Percentiles rank a stretch among this genome's conserved stretches.
Evolutionary conservation across 208 protist species (phyloP).

Genomic region (Angomonas ambiguus): DNA sequence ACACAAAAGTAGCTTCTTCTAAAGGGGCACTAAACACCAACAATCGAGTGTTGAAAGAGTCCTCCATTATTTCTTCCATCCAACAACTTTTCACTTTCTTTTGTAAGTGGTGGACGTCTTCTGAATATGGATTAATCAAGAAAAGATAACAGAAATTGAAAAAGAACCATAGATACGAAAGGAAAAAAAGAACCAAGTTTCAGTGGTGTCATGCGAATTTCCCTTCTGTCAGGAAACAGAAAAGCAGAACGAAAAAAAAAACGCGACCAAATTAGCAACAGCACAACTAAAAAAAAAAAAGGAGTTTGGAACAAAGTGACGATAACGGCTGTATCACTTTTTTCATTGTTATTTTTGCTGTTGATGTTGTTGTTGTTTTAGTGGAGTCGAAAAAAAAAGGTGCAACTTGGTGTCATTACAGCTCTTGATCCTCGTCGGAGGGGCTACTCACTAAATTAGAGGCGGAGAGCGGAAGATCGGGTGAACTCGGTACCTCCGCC

Average conservation of each 20-base stretch:
- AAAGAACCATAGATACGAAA: conserved; percentile 14
- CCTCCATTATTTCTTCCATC: background rate
- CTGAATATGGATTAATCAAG: background rate
- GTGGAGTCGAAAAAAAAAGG: background rate
- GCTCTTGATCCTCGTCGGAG: background rate
- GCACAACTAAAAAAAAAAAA: conserved; percentile 7
- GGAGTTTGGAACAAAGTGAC: no score
- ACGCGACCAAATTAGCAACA: background rate
- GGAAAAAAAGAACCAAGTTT: no score
- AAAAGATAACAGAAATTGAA: conserved; percentile 13
- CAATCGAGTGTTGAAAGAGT: background rate
- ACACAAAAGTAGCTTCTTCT: conserved; percentile 62
- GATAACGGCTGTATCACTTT: background rate
- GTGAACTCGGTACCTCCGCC: background rate
- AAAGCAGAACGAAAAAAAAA: background rate
- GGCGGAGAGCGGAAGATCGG: conserved; percentile 11
- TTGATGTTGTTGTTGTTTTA: no score
- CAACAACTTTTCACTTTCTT: no score
- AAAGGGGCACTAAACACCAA: conserved; percentile 33
- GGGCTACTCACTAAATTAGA: background rate
- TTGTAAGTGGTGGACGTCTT: no score
- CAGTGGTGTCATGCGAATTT: no score
- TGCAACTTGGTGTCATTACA: background rate
- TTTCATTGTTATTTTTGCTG: background rate
- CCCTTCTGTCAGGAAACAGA: no score